phyloP scores from a whole-genome alignment of 768 basidiomycete species.

The Rhodotorula kratochvilovae region DNA sequence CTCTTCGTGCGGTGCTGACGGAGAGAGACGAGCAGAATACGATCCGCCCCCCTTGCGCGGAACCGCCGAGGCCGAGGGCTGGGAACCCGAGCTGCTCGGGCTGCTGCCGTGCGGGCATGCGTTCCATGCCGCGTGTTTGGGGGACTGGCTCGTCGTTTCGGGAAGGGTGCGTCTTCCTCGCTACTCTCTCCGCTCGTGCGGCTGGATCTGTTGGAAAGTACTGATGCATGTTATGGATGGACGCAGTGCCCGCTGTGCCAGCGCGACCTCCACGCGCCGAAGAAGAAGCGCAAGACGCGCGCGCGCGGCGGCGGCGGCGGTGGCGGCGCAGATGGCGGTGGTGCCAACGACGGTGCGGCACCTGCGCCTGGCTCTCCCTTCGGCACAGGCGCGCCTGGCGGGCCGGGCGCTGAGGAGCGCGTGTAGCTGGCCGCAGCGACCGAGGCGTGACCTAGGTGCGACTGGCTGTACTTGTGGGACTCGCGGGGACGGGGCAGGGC shows the following conservation, averaged over 20 bases:
- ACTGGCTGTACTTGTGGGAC: no score
- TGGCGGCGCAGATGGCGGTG: no score
- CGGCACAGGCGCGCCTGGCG: no score
- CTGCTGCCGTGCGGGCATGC: constrained; percentile 32
- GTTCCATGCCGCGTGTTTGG: constrained; percentile 29
- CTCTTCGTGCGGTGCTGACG: background rate
- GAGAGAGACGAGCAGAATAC: constrained; percentile 15
- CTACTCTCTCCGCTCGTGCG: background rate
- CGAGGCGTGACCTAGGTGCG: no score
- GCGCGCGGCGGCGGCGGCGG: background rate
- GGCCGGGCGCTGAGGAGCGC: no score
- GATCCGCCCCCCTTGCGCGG: constrained; percentile 5
- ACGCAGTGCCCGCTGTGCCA: constrained; percentile 33
- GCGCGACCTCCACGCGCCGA: constrained; percentile 11
- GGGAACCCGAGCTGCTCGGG: constrained; percentile 4
- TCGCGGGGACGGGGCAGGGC: no score
- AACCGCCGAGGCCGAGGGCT: background rate
- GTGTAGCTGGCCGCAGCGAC: no score
- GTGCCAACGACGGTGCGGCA: no score
- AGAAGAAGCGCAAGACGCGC: background rate
- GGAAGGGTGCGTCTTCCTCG: constrained; percentile 18
- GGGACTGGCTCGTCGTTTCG: constrained; percentile 23
- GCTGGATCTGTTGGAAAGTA: background rate
- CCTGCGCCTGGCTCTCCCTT: no score
- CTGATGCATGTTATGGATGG: no score